These are phyloP conservation scores for Cladosporium oxysporum DNA, from an alignment of 2,329 filamentous ascomycete species.

Conservation along the genomic window DNA sequence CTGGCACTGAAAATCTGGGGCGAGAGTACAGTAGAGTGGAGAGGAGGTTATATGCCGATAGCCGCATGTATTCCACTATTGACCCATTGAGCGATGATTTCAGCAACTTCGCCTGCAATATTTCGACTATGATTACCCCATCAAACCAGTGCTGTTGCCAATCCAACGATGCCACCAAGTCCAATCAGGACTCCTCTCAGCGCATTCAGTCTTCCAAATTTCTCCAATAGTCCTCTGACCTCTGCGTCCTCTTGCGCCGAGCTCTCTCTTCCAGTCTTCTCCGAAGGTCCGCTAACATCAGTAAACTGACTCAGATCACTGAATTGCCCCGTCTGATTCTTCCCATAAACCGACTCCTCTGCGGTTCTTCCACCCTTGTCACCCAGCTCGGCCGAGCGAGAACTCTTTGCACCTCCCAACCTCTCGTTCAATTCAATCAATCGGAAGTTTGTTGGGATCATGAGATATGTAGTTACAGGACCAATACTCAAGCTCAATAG, in stretches of 20 bases:
- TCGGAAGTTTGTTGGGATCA: slow-evolving; percentile 34
- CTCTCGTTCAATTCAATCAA: slow-evolving; percentile 34
- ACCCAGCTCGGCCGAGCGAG: slow-evolving; percentile 24
- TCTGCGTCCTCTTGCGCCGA: slow-evolving; percentile 41
- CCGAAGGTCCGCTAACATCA: slow-evolving; percentile 32
- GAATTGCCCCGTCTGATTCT: slow-evolving; percentile 24
- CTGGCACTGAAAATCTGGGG: background rate
- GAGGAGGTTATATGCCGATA: background rate
- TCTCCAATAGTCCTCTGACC: slow-evolving; percentile 41
- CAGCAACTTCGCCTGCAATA: background rate
- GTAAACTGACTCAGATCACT: slow-evolving; percentile 30
- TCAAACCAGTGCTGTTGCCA: background rate
- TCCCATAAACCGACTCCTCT: slow-evolving; percentile 30
- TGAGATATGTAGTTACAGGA: slow-evolving; percentile 26
- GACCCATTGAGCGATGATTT: background rate
- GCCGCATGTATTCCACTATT: background rate
- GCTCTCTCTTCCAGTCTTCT: slow-evolving; percentile 38
- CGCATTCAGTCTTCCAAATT: slow-evolving; percentile 32
- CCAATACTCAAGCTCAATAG: slow-evolving; percentile 29
- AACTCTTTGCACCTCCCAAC: slow-evolving; percentile 29
- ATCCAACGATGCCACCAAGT: slow-evolving; percentile 30
- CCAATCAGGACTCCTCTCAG: slow-evolving; percentile 30
- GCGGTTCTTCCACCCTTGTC: slow-evolving; percentile 24
- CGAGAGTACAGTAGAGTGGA: background rate
- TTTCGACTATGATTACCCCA: background rate